Percentiles rank a stretch among this genome's conserved stretches.
Evolutionary conservation across 768 basidiomycete genomes (phyloP).

Genomic region (Rhodotorula diobovata): DNA sequence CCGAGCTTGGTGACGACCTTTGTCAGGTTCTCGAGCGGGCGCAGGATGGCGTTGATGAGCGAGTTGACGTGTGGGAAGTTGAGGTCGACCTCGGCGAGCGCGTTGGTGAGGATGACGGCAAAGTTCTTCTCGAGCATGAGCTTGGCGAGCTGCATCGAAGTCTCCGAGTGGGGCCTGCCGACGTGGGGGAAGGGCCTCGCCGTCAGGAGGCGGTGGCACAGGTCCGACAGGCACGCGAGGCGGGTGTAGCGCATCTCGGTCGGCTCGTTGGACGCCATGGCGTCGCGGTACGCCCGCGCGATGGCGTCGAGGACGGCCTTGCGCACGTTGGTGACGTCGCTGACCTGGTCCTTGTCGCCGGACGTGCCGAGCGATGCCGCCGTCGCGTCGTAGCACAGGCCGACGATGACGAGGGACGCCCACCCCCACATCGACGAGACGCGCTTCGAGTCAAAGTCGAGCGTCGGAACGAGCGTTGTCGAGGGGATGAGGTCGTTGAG

Average conservation of each 20-base stretch:
- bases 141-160: slow-evolving; percentile 88
- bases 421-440: slow-evolving; percentile 48
- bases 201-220: slow-evolving; percentile 80
- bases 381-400: slow-evolving; percentile 79
- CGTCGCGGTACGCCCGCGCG: slow-evolving; percentile 78
- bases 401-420: slow-evolving; percentile 69
- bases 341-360: slow-evolving; percentile 62
- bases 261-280: slow-evolving; percentile 54
- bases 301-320: slow-evolving; percentile 87
- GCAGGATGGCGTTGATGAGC: slow-evolving; percentile 78
- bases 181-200: slow-evolving; percentile 57
- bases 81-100: slow-evolving; percentile 85
- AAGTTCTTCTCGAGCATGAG: slow-evolving; percentile 98
- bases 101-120: slow-evolving; percentile 77
- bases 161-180: slow-evolving; percentile 55
- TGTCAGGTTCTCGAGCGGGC: slow-evolving; percentile 81
- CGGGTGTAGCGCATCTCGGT: slow-evolving; percentile 77
- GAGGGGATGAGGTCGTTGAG: slow-evolving; percentile 77
- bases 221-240: slow-evolving; percentile 74
- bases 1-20: slow-evolving; percentile 99
- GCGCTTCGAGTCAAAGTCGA: slow-evolving; percentile 46
- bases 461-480: slow-evolving; percentile 55
- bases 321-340: slow-evolving; percentile 78
- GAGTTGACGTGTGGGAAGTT: slow-evolving; percentile 87
- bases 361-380: slow-evolving; percentile 50